These are phyloP conservation scores for Ciborinia camelliae DNA, from an alignment of 2,329 filamentous ascomycete genomes.

Conservation along the genomic window DNA sequence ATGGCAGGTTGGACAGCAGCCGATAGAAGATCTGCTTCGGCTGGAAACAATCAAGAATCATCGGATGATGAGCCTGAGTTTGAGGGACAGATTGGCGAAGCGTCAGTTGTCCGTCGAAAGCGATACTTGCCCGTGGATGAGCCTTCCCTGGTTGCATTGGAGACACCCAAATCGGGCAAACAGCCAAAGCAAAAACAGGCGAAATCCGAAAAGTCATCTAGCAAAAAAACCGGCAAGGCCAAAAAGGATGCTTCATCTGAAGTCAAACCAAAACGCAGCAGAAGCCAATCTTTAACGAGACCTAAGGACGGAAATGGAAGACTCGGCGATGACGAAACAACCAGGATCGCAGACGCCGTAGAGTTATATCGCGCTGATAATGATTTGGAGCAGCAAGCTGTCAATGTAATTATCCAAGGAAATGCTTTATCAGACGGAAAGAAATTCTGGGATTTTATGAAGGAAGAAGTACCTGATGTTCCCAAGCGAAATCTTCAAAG, in stretches of 20 bases:
- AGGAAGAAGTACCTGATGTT: conserved; percentile 48
- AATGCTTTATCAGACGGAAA: conserved; percentile 32
- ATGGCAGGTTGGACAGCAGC: conserved; percentile 1
- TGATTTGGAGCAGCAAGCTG: conserved; percentile 42
- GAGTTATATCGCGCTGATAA: conserved; percentile 46
- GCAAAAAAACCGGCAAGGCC: not conserved
- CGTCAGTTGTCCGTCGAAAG: conserved; percentile 12
- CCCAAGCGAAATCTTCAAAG: conserved; percentile 53
- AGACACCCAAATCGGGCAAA: not conserved
- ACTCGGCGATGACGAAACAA: conserved; percentile 5
- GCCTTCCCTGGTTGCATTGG: not conserved
- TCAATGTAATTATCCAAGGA: conserved; percentile 48
- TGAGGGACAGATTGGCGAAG: not conserved
- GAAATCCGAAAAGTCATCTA: not conserved
- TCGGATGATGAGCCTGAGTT: not conserved
- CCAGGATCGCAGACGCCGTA: conserved; percentile 31
- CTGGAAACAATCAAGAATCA: not conserved
- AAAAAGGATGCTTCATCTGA: not conserved
- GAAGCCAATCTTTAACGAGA: not conserved
- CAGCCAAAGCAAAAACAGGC: not conserved
- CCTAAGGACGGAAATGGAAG: not conserved
- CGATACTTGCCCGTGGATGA: conserved; percentile 19
- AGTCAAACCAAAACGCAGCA: conserved; percentile 2
- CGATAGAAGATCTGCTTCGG: not conserved
- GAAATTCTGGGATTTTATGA: conserved; percentile 51